Evolutionary conservation across 352 stramenopile species (phyloP).

Genomic region (Phytophthora uliginosa): DNA sequence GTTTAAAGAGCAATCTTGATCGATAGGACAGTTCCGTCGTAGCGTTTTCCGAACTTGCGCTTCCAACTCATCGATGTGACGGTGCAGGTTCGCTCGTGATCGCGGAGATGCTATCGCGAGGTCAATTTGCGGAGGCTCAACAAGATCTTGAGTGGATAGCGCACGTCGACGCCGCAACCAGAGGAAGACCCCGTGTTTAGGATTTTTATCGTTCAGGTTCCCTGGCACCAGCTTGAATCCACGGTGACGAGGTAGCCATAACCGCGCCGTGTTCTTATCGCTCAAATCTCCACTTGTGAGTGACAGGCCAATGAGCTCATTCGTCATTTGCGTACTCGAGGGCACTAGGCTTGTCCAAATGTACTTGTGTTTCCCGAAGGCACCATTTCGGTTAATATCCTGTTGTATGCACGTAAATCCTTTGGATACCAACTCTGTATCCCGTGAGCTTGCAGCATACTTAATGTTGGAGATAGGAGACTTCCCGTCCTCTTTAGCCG

Average conservation of each 20-base stretch:
- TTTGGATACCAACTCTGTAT: conserved; percentile 80
- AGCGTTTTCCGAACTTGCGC: conserved; percentile 75
- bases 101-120: conserved; percentile 49
- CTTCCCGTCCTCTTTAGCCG: conserved; percentile 67
- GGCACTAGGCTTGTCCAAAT: conserved; percentile 77
- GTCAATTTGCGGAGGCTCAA: conserved; percentile 52
- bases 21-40: conserved; percentile 74
- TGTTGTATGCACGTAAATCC: conserved; percentile 84
- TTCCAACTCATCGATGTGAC: conserved; percentile 78
- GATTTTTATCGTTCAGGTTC: conserved; percentile 76
- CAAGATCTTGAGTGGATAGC: conserved; percentile 55
- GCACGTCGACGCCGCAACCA: conserved; percentile 64
- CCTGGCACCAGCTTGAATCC: conserved; percentile 80
- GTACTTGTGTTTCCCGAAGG: conserved; percentile 82
- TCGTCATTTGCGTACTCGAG: conserved; percentile 54
- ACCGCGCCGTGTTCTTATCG: conserved; percentile 66
- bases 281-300: conserved; percentile 74
- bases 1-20: conserved; percentile 83
- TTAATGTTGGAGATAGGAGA: conserved; percentile 73
- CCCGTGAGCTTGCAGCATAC: conserved; percentile 65
- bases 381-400: conserved; percentile 67
- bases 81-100: conserved; percentile 47
- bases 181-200: conserved; percentile 68
- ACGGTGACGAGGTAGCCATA: conserved; percentile 78
- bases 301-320: conserved; percentile 74